Base-by-base conservation (phyloP, 169 alveolate genomes). In the Cryptosporidium tyzzeri region DNA sequence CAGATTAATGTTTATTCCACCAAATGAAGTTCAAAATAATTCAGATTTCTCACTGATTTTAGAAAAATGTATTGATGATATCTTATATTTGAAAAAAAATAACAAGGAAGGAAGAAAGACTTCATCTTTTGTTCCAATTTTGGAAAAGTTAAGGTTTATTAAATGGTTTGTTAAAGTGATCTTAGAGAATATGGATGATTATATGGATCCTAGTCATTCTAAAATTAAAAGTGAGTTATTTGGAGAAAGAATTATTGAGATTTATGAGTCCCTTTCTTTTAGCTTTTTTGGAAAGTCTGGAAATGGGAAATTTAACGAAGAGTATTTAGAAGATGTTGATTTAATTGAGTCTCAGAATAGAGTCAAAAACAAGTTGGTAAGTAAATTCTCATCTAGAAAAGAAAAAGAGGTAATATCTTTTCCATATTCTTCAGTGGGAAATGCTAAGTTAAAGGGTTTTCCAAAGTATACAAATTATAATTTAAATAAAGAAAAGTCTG, bases 391-490 rank as follows among this genome's bases (percentile, higher is more conserved):
- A 5, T 39, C 65, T 14, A 59, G 53, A 31, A 41, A 80, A 6
- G 80, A 80, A 26, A 67, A 65, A 9, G 53, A 41, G 1, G 73
- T 73, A 3, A 33, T 53, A 5, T 55, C 86, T 2, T 73, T 73
- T 55, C 86, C 86, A 29, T 37, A 33, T 26, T 59, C 70, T 33
- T 50, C 70, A 1, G 45, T 53, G 5, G 68, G 71, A 3, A 73
- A 73, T 33, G 70, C 50, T 5, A 73, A 73, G 53, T 35, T 73
- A 58, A 73, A 26, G 14, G 86, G 86, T 23, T 73, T 37, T 18
- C 89, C 89, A 39, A 80, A 44, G 39, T 18, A 80, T 65, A 29
- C 59, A 45, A 62, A 9, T 3, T 80, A 80, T 39, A 80, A 80
- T 50, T 80, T 80, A 29, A 44, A 23, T 45, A 41, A 26, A n/a